These are phyloP conservation scores for Musa balbisiana DNA, from an alignment of 202 grass and related monocot genomes.

Conservation along the genomic window DNA sequence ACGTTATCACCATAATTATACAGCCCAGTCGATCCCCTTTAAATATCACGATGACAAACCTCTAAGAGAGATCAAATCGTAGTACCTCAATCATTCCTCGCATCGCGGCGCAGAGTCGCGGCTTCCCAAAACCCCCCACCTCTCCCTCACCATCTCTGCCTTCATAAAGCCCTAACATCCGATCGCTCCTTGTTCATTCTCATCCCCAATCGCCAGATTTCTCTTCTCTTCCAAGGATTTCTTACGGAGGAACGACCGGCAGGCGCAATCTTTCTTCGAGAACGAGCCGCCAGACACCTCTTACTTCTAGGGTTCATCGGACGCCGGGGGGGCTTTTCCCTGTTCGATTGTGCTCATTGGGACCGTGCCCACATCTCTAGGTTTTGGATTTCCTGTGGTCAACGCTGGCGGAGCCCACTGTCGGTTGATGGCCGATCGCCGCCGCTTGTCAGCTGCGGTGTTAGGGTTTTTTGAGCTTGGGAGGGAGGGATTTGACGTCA, in stretches of 20 bases:
- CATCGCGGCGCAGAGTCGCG: neutral
- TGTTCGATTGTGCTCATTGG: constrained; percentile 14
- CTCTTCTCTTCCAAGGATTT: neutral
- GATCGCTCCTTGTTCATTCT: constrained; percentile 5
- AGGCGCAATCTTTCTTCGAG: neutral
- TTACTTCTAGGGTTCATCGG: neutral
- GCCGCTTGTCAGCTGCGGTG: constrained; percentile 27
- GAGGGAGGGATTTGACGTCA: constrained; percentile 27
- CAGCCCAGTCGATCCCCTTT: no score
- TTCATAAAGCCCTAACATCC: constrained; percentile 56
- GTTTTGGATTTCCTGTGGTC: constrained; percentile 37
- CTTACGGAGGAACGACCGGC: neutral
- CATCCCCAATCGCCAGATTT: neutral
- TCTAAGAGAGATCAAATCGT: no score
- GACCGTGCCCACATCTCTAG: constrained; percentile 5
- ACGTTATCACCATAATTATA: no score
- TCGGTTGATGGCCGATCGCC: constrained; percentile 85
- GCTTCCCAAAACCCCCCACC: neutral
- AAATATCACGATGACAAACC: no score
- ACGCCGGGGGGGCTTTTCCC: neutral
- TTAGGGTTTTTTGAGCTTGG: constrained; percentile 7
- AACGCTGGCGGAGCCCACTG: constrained; percentile 53
- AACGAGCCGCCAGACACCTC: neutral
- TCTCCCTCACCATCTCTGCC: neutral
- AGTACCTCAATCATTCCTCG: neutral